phyloP scores from a whole-genome alignment of 1,284 basidiomycete species.

The Testicularia cyperi region DNA sequence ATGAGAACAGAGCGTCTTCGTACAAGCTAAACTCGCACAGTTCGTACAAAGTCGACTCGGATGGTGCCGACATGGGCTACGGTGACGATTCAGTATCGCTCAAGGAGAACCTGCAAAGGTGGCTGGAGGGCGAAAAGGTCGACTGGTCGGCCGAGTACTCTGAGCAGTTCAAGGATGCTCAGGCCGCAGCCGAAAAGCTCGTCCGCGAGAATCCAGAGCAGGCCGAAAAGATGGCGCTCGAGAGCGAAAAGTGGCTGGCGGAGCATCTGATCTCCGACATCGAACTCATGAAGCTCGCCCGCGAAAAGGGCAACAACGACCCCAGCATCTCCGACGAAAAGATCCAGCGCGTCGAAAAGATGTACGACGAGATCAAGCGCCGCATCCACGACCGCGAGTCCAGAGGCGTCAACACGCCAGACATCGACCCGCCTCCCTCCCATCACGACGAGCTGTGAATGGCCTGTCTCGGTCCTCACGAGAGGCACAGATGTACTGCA shows the following conservation, averaged over 20 bases:
- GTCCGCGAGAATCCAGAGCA: slow-evolving; percentile 30
- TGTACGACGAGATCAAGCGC: slow-evolving; percentile 27
- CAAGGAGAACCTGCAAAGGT: slow-evolving; percentile 38
- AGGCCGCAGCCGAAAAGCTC: slow-evolving; percentile 32
- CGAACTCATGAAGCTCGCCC: slow-evolving; percentile 37
- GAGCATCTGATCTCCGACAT: slow-evolving; percentile 39
- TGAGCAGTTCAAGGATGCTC: slow-evolving; percentile 36
- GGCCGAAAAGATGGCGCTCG: slow-evolving; percentile 40
- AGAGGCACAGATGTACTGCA: too few species aligned
- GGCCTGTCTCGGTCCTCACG: too few species aligned
- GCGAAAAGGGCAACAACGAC: slow-evolving; percentile 22
- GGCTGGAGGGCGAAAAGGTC: slow-evolving; percentile 44
- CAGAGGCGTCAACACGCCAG: too few species aligned
- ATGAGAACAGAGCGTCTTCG: slow-evolving; percentile 5
- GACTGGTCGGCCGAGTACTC: slow-evolving; percentile 42
- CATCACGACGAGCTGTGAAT: not conserved
- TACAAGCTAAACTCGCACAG: slow-evolving; percentile 22
- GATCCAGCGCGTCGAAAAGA: slow-evolving; percentile 24
- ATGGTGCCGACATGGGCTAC: not conserved
- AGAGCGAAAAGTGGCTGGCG: slow-evolving; percentile 48
- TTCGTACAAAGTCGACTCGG: too few species aligned
- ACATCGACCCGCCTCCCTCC: too few species aligned
- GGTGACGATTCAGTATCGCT: slow-evolving; percentile 16
- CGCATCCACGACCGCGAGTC: slow-evolving; percentile 20
- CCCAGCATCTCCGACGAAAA: slow-evolving; percentile 18